Conservation (phyloP, 1,284 basidiomycete genomes). For the Exobasidium cylindrosporum region DNA sequence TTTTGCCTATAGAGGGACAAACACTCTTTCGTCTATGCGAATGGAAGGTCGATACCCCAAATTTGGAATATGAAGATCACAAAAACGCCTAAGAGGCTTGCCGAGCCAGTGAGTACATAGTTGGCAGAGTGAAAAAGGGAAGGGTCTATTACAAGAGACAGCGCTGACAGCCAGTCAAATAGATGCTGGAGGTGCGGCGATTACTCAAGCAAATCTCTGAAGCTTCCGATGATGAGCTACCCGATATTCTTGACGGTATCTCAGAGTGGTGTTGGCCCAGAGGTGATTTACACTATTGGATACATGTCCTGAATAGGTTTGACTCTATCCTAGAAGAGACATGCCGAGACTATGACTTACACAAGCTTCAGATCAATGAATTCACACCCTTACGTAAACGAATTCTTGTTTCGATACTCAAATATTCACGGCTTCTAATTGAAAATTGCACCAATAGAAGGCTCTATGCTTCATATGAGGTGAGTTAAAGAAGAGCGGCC, state of each 20-base stretch:
- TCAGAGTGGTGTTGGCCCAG: constrained; percentile 84
- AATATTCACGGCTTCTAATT: constrained; percentile 81
- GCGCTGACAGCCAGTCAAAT: not conserved
- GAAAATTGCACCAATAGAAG: constrained; percentile 99
- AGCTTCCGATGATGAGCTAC: constrained; percentile 45
- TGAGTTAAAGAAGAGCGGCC: constrained; percentile 61
- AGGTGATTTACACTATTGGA: constrained; percentile 95
- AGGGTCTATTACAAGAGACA: not conserved
- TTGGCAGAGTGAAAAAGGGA: too few species aligned
- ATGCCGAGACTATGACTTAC: constrained; percentile 70
- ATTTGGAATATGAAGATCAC: constrained; percentile 57
- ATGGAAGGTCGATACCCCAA: too few species aligned
- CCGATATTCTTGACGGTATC: constrained; percentile 37
- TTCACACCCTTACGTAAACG: constrained; percentile 76
- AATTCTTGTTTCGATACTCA: constrained; percentile 74
- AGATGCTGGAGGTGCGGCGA: constrained; percentile 37
- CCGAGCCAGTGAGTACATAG: constrained; percentile 46
- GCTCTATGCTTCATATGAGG: constrained; percentile 89
- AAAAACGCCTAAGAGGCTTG: constrained; percentile 50
- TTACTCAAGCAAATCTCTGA: constrained; percentile 40
- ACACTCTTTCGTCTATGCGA: too few species aligned
- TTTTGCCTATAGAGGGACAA: too few species aligned
- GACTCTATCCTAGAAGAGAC: constrained; percentile 79
- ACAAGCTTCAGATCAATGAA: constrained; percentile 63
- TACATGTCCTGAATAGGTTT: constrained; percentile 89